phyloP scores from a whole-genome alignment of 306 rosid species.

The Gastrolobium bilobum region DNA sequence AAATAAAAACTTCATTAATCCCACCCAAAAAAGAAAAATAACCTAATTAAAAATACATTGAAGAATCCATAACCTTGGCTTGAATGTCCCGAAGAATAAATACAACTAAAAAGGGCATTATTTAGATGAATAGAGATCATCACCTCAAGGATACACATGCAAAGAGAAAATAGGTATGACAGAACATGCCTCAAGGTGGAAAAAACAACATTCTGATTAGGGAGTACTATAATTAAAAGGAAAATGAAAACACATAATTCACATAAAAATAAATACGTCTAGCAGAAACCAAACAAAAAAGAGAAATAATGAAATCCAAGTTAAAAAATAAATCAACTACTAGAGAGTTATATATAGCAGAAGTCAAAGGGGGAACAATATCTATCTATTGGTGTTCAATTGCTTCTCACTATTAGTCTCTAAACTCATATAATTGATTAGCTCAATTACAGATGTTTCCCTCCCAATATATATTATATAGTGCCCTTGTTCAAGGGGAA shows the following conservation, averaged over 20 bases:
- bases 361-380: no score
- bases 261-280: slow-evolving; percentile 30
- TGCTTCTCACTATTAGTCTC: no score
- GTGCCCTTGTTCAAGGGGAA: no score
- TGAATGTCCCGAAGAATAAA: slow-evolving; percentile 28
- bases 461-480: no score
- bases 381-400: no score
- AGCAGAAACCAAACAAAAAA: slow-evolving; percentile 21
- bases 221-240: neutral
- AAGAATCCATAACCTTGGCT: slow-evolving; percentile 33
- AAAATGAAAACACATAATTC: slow-evolving; percentile 24
- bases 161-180: slow-evolving; percentile 23
- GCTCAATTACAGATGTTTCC: no score
- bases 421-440: no score
- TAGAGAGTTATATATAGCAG: neutral
- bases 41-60: slow-evolving; percentile 29
- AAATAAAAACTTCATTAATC: slow-evolving; percentile 39
- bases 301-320: neutral
- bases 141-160: neutral
- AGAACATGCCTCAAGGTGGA: slow-evolving; percentile 15
- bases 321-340: neutral
- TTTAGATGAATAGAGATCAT: slow-evolving; percentile 31
- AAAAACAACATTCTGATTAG: slow-evolving; percentile 22
- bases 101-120: neutral
- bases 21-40: neutral